Evolutionary conservation across 202 grass and related monocot genomes (phyloP).

Genomic region (Hordeum pubiflorum): DNA sequence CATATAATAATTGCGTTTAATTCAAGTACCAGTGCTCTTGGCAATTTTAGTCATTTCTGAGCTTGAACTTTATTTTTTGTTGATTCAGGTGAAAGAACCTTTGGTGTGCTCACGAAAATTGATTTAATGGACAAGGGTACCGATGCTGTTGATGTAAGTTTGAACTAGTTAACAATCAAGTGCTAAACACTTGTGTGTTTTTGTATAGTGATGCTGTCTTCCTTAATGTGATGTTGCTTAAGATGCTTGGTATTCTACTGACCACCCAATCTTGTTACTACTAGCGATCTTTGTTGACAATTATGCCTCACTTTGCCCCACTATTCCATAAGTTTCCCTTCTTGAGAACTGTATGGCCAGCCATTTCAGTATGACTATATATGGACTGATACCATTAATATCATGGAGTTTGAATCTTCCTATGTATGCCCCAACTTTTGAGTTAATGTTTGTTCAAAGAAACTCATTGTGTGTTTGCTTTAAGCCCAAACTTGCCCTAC

Average conservation of each 20-base stretch:
- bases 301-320: neutral
- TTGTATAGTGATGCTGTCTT: neutral
- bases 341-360: neutral
- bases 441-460: neutral
- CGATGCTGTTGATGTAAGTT: neutral
- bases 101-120: slow-evolving; percentile 12
- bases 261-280: neutral
- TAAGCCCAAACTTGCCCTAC: neutral
- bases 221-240: neutral
- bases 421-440: neutral
- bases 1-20: neutral
- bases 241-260: neutral
- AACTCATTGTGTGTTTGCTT: neutral
- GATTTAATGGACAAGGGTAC: slow-evolving; percentile 16
- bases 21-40: neutral
- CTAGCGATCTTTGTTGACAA: neutral
- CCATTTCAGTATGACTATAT: neutral
- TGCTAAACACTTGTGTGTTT: neutral
- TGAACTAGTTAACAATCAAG: neutral
- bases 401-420: neutral
- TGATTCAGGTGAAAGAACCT: neutral
- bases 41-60: neutral
- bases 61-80: neutral
- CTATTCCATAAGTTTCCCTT: neutral
- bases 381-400: neutral